Conservation (phyloP, 1,284 basidiomycete genomes). For the Malassezia brasiliensis region DNA sequence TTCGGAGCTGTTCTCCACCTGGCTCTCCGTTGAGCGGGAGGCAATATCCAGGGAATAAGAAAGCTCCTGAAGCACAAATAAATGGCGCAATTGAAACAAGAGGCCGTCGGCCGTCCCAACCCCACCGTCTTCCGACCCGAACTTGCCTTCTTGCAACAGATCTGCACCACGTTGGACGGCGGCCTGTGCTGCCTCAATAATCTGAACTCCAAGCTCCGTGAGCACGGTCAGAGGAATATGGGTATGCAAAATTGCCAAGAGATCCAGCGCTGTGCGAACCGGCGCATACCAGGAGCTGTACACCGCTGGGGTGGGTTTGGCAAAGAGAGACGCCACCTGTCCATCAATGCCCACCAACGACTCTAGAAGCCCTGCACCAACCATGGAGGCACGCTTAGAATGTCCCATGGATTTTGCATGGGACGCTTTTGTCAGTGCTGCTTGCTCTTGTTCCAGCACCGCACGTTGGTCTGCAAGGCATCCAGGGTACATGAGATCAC, state of each 20-base stretch:
- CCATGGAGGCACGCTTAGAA: background rate
- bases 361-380: background rate
- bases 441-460: background rate
- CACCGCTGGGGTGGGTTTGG: background rate
- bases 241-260: slow-evolving; percentile 2
- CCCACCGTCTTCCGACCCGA: slow-evolving; percentile 5
- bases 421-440: background rate
- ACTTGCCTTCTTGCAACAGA: slow-evolving; percentile 2
- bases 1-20: background rate
- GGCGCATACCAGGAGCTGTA: slow-evolving; percentile 11
- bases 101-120: slow-evolving; percentile 3
- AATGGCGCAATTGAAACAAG: slow-evolving; percentile 12
- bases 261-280: slow-evolving; percentile 1
- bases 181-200: background rate
- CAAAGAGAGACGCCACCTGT: background rate
- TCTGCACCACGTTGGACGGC: slow-evolving; percentile 1
- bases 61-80: slow-evolving; percentile 1
- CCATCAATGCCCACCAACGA: background rate
- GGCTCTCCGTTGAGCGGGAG: background rate
- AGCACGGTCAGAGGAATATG: background rate
- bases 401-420: background rate
- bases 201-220: background rate
- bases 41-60: background rate
- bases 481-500: slow-evolving; percentile 2
- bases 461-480: background rate